Conservation (phyloP, 2,329 filamentous ascomycete species). For the Tolypocladium album region DNA sequence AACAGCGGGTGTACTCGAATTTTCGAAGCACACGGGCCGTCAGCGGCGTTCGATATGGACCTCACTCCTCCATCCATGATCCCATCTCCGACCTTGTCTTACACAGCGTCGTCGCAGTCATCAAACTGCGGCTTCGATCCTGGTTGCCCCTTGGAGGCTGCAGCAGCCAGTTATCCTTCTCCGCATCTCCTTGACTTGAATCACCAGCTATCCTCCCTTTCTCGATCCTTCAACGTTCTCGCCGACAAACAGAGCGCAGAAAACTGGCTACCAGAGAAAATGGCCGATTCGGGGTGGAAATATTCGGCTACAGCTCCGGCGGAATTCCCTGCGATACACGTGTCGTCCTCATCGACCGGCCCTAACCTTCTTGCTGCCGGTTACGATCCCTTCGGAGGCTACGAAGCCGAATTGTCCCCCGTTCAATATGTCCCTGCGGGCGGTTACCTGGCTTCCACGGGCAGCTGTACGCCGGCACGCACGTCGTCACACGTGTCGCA, state of each 20-base stretch:
- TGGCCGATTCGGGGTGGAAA: neutral
- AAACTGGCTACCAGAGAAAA: neutral
- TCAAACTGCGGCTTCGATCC: neutral
- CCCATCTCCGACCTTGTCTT: slow-evolving; percentile 20
- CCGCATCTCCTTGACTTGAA: neutral
- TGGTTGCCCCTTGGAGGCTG: neutral
- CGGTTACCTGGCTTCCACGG: neutral
- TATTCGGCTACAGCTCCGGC: neutral
- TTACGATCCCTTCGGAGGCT: neutral
- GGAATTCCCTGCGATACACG: neutral
- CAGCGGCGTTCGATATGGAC: slow-evolving; percentile 28
- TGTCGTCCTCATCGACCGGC: neutral
- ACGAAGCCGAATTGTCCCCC: neutral
- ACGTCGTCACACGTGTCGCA: neutral
- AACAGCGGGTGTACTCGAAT: neutral
- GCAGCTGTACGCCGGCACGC: neutral
- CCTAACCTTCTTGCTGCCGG: neutral
- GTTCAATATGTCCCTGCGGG: neutral
- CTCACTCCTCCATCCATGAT: slow-evolving; percentile 36
- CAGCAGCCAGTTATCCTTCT: neutral
- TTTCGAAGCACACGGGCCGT: neutral
- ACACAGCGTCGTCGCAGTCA: neutral
- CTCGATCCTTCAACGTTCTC: neutral
- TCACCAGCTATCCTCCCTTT: neutral
- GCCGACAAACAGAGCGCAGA: neutral